A percentile compares a stretch with the other conserved stretches of the same genome.
Evolutionary conservation across 139 green algal genomes (phyloP).

Genomic region (Yamagishiella unicocca): DNA sequence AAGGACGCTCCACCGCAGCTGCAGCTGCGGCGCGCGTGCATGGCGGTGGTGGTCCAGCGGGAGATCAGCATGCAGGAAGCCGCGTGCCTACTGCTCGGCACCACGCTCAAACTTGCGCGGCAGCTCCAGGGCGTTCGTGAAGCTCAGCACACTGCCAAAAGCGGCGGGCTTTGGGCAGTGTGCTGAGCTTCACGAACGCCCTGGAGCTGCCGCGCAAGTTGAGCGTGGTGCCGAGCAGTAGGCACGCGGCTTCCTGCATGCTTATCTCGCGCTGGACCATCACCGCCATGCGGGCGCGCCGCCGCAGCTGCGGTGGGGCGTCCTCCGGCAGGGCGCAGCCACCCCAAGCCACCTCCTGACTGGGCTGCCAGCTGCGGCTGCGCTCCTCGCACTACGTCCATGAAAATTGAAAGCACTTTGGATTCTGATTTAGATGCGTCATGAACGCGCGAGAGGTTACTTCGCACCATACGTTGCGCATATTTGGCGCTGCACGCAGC

Average conservation of each 20-base stretch:
- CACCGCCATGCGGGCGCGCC: not conserved
- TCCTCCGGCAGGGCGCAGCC: not conserved
- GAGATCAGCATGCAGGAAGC: constrained; percentile 25
- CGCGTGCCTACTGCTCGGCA: not conserved
- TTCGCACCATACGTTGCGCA: too few species aligned
- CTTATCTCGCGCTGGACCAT: not conserved
- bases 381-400: too few species aligned
- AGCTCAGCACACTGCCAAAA: not conserved
- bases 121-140: not conserved
- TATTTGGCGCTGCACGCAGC: too few species aligned
- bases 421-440: too few species aligned
- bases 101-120: constrained; percentile 1
- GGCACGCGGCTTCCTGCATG: constrained; percentile 19
- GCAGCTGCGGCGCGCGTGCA: constrained; percentile 12
- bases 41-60: not conserved
- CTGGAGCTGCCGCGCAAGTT: not conserved
- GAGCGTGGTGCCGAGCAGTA: not conserved
- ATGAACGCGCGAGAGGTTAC: too few species aligned
- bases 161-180: not conserved
- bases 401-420: too few species aligned
- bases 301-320: not conserved
- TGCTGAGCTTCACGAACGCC: constrained; percentile 2
- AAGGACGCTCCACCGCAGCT: not conserved
- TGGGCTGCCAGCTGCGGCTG: too few species aligned
- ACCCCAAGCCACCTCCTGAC: too few species aligned